phyloP scores from a whole-genome alignment of 2,329 filamentous ascomycete genomes.

The Arthrocladium fulminans region DNA sequence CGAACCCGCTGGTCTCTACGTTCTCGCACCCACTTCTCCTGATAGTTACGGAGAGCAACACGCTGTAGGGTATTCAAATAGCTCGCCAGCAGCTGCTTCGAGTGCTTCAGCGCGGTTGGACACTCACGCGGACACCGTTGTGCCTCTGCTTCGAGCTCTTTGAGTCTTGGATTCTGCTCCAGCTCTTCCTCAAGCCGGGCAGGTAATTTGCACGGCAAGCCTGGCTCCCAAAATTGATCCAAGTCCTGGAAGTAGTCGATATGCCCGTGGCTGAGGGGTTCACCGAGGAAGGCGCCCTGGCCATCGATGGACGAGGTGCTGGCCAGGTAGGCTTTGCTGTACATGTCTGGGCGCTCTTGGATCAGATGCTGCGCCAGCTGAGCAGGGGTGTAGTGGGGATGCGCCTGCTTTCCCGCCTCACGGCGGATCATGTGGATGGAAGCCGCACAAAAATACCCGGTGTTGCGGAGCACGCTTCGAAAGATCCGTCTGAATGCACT shows the following conservation, averaged over 20 bases:
- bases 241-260: constrained; percentile 19
- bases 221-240: constrained; percentile 14
- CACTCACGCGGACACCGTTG: constrained; percentile 2
- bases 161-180: constrained; percentile 8
- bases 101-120: not conserved
- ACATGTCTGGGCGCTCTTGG: constrained; percentile 11
- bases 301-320: constrained; percentile 16
- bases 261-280: constrained; percentile 12
- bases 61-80: not conserved
- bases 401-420: constrained; percentile 8
- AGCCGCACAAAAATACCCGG: constrained; percentile 11
- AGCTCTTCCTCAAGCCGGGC: constrained; percentile 12
- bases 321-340: constrained; percentile 14
- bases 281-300: constrained; percentile 14
- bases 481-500: constrained; percentile 11
- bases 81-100: not conserved
- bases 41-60: constrained; percentile 8
- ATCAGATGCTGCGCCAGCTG: constrained; percentile 14
- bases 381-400: constrained; percentile 10
- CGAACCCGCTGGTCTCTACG: constrained; percentile 13
- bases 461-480: constrained; percentile 11
- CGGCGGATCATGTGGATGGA: constrained; percentile 13
- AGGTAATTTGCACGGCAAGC: constrained; percentile 13
- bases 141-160: constrained; percentile 10
- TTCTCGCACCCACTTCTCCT: constrained; percentile 14